phyloP scores from a whole-genome alignment of 352 stramenopile genomes.

The Phytophthora sp. region DNA sequence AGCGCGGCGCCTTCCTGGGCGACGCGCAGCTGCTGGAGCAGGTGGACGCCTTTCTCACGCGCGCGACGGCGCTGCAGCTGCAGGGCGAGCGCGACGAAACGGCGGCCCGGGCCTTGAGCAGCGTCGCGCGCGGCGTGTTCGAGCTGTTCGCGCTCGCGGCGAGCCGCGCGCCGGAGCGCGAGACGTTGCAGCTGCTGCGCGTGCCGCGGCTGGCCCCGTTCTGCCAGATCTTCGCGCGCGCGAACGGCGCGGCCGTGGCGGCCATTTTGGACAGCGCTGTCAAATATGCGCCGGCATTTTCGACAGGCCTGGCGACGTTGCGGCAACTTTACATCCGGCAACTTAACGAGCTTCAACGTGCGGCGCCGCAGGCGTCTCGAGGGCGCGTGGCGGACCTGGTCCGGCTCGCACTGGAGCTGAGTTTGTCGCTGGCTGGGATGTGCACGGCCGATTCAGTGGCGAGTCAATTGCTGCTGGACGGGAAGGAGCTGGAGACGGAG shows the following conservation, averaged over 20 bases:
- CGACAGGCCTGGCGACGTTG: slow-evolving; percentile 17
- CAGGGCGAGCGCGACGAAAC: not conserved
- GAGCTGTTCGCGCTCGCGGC: slow-evolving; percentile 52
- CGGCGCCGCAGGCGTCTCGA: slow-evolving; percentile 30
- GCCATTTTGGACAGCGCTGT: slow-evolving; percentile 36
- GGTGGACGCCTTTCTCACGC: slow-evolving; percentile 47
- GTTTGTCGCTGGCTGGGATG: slow-evolving; percentile 43
- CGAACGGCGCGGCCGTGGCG: slow-evolving; percentile 33
- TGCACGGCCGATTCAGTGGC: slow-evolving; percentile 16
- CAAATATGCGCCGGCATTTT: slow-evolving; percentile 24
- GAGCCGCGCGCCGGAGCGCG: slow-evolving; percentile 20
- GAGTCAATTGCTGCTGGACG: slow-evolving; percentile 40
- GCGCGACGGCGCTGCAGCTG: slow-evolving; percentile 20
- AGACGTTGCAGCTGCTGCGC: slow-evolving; percentile 44
- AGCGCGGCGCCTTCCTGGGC: slow-evolving; percentile 1
- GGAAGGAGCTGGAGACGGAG: slow-evolving; percentile 35
- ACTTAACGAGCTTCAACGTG: slow-evolving; percentile 40
- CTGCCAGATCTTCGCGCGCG: slow-evolving; percentile 60
- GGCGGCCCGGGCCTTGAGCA: slow-evolving; percentile 3
- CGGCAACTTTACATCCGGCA: slow-evolving; percentile 51
- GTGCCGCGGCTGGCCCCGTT: slow-evolving; percentile 62
- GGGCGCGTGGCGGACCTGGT: slow-evolving; percentile 50
- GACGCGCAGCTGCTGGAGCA: not conserved
- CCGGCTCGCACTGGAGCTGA: slow-evolving; percentile 48
- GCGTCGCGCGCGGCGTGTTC: slow-evolving; percentile 35